phyloP scores from a whole-genome alignment of 805 yeast species.

The Barnettozyma populi region DNA sequence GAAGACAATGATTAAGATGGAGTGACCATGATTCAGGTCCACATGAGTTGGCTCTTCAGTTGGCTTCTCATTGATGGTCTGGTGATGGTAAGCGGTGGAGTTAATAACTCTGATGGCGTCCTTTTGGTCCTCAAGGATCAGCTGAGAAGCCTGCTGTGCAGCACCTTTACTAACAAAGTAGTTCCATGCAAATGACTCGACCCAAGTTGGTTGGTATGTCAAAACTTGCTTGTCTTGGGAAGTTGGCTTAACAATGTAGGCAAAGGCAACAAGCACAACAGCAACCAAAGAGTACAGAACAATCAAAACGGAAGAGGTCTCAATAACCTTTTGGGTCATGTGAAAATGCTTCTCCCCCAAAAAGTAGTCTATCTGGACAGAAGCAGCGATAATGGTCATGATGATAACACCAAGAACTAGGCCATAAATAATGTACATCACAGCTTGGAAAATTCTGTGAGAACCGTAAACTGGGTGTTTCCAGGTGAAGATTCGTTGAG shows the following conservation, averaged over 20 bases:
- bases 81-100: constrained; percentile 41
- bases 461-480: constrained; percentile 68
- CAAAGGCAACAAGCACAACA: constrained; percentile 41
- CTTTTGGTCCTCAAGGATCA: constrained; percentile 26
- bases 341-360: constrained; percentile 38
- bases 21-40: constrained; percentile 17
- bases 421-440: constrained; percentile 46
- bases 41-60: constrained; percentile 8
- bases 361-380: constrained; percentile 52
- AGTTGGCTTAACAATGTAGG: constrained; percentile 54
- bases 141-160: constrained; percentile 36
- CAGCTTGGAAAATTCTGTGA: constrained; percentile 39
- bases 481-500: constrained; percentile 74
- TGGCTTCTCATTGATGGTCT: constrained; percentile 21
- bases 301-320: constrained; percentile 46
- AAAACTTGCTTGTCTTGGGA: constrained; percentile 43
- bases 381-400: constrained; percentile 63
- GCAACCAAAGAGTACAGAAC: constrained; percentile 52
- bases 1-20: constrained; percentile 38
- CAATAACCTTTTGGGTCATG: constrained; percentile 49
- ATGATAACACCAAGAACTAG: constrained; percentile 51
- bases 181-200: constrained; percentile 52
- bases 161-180: constrained; percentile 57
- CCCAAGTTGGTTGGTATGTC: constrained; percentile 73
- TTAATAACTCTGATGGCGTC: constrained; percentile 57